Base-by-base conservation (phyloP, 1,139 yeast species). In the Suhomyces guaymorum region DNA sequence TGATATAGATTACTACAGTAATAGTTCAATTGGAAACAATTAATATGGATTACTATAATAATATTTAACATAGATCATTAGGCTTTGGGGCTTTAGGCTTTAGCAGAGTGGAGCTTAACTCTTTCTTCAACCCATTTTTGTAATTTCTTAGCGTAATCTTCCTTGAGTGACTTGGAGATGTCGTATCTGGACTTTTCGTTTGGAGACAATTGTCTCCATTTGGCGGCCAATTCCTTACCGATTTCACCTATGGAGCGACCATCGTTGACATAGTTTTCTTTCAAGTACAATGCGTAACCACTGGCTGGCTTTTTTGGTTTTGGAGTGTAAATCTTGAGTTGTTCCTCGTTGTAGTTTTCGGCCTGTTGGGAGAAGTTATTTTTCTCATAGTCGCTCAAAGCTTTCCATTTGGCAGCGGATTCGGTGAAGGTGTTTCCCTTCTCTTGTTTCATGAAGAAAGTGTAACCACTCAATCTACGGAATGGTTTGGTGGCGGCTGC, bases 281-380 rank as follows among this genome's bases (percentile, higher is more conserved):
- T 52, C 25, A 67, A 52, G 37, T 46, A 70, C 19, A 49, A 46
- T 20, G 69, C 63, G 47, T 58, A 68, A 5, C 58, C 57, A 26
- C 42, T 42, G 4, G 58, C 51, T 3, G 71, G 68, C 9, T 52
- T 47, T 39, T 57, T 59, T 30, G 73, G 75, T 42, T 59, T 62
- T 5, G 70, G 66, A 3, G 57, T 51, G 46, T 48, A 66, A 9
- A 52, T 42, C 29, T 54, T 39, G 30, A 46, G 41, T 32, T 49
- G 50, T 33, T 56, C 56, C 6, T 51, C 59, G 43, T 68, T 66
- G 44, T 47, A 48, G 21, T 48, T 55, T 13, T 54, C 56, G 13
- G 67, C 66, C 33, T 55, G 50, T 4, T 37, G 44, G 17, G 47
- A 37, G 41, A 38, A 66, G 4, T 31, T 35, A 9, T 47, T 58